A percentile compares a stretch with the other conserved stretches of the same genome.
Conservation (phyloP, 2,329 filamentous ascomycete genomes). For the Trichoderma sp. region DNA sequence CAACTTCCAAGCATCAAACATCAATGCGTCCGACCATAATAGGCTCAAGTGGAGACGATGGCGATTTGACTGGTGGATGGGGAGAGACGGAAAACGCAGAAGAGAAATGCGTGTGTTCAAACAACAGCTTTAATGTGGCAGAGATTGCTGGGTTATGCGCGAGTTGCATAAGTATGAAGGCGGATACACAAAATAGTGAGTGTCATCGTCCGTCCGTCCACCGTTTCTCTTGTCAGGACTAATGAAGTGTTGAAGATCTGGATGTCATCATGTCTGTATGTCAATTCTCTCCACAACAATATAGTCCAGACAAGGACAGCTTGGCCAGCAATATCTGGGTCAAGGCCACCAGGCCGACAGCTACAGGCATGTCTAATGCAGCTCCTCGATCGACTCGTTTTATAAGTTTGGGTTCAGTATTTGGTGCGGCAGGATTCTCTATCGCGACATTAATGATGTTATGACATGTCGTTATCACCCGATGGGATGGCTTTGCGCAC, state of each 20-base stretch:
- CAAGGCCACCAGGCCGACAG: conserved; percentile 34
- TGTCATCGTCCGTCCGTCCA: neutral
- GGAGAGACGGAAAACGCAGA: conserved; percentile 29
- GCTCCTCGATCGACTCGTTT: neutral
- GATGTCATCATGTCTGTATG: conserved; percentile 40
- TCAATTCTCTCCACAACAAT: conserved; percentile 35
- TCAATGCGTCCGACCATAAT: neutral
- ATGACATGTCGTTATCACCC: neutral
- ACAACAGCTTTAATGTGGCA: conserved; percentile 44
- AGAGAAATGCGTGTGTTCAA: conserved; percentile 40
- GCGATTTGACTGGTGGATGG: conserved; percentile 20
- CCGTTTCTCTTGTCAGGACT: neutral
- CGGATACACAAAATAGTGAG: conserved; percentile 37
- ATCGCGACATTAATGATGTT: neutral
- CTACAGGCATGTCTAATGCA: conserved; percentile 7
- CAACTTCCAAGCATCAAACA: neutral
- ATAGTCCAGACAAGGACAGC: conserved; percentile 35
- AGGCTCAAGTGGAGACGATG: neutral
- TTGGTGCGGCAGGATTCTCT: neutral
- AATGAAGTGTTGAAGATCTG: conserved; percentile 33
- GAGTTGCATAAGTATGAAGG: conserved; percentile 39
- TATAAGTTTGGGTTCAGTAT: neutral
- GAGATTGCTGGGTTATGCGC: conserved; percentile 41
- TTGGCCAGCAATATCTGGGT: conserved; percentile 38
- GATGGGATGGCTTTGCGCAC: no score